Conservation (phyloP, 1,139 yeast genomes). For the Diutina neorugosa region DNA sequence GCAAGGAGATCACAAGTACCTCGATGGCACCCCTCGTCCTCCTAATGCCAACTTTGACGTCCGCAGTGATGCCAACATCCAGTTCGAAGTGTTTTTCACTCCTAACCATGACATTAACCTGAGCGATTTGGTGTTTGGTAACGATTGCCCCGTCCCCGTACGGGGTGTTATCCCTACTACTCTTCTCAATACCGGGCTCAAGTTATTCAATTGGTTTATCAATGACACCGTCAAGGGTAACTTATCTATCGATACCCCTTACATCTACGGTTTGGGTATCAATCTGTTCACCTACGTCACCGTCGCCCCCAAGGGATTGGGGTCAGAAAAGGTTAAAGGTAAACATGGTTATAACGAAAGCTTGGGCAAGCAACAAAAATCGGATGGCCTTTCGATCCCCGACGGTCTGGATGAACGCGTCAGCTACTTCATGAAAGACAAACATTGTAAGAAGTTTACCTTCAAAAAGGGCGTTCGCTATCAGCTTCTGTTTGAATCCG, state of each 20-base stretch:
- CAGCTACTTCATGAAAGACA: slow-evolving; percentile 19
- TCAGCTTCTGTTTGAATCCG: slow-evolving; percentile 26
- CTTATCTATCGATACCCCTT: slow-evolving; percentile 47
- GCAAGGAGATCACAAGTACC: slow-evolving; percentile 17
- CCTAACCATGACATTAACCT: slow-evolving; percentile 37
- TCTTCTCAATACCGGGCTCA: slow-evolving; percentile 31
- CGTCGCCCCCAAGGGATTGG: background rate
- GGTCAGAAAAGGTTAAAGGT: background rate
- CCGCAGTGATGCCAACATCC: slow-evolving; percentile 16
- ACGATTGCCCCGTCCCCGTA: slow-evolving; percentile 54
- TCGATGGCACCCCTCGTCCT: slow-evolving; percentile 11
- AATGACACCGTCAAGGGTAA: slow-evolving; percentile 60
- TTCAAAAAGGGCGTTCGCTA: slow-evolving; percentile 18
- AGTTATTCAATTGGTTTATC: slow-evolving; percentile 45
- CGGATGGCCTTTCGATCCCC: slow-evolving; percentile 13
- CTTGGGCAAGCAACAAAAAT: slow-evolving; percentile 10
- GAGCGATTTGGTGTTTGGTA: slow-evolving; percentile 48
- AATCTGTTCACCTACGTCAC: slow-evolving; percentile 32
- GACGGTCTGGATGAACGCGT: slow-evolving; percentile 19
- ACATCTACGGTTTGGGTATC: slow-evolving; percentile 48
- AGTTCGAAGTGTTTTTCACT: slow-evolving; percentile 24
- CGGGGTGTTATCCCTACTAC: slow-evolving; percentile 45
- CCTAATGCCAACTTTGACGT: background rate
- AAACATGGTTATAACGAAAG: slow-evolving; percentile 9
- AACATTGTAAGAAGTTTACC: slow-evolving; percentile 20